Evolutionary conservation across 768 basidiomycete species (phyloP).

Genomic region (Postia placenta): DNA sequence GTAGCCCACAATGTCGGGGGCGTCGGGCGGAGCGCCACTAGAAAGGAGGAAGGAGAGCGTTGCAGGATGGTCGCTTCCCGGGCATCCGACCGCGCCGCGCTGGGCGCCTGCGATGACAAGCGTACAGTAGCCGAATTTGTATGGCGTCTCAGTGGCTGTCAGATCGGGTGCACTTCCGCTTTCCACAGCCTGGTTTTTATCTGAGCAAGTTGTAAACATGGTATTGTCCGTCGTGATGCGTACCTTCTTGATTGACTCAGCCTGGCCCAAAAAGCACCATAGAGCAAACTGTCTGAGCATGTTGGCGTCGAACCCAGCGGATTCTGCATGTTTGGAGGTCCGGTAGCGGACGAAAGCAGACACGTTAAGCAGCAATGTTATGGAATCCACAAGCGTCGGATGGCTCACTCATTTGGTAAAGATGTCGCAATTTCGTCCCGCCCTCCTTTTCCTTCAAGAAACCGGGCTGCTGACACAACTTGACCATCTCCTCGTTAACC

Average conservation of each 20-base stretch:
- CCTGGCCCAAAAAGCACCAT: constrained; percentile 7
- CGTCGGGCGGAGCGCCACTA: constrained; percentile 33
- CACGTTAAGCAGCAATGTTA: no score
- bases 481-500: constrained; percentile 5
- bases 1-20: constrained; percentile 40
- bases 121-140: constrained; percentile 13
- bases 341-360: neutral
- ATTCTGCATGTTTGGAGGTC: neutral
- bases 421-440: constrained; percentile 1
- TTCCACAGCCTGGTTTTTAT: constrained; percentile 11
- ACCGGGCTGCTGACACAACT: constrained; percentile 2
- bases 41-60: constrained; percentile 37
- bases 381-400: no score
- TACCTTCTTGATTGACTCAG: neutral
- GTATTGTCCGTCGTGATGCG: no score
- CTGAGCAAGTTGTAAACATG: neutral
- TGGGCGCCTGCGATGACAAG: constrained; percentile 15
- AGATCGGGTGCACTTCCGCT: constrained; percentile 13
- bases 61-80: constrained; percentile 23
- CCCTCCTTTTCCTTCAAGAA: neutral
- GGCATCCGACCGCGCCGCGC: constrained; percentile 3
- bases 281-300: constrained; percentile 9
- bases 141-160: constrained; percentile 13
- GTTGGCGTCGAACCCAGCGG: neutral
- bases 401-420: constrained; percentile 8